Conservation (phyloP, 1,284 basidiomycete genomes). For the Mycena sp. region DNA sequence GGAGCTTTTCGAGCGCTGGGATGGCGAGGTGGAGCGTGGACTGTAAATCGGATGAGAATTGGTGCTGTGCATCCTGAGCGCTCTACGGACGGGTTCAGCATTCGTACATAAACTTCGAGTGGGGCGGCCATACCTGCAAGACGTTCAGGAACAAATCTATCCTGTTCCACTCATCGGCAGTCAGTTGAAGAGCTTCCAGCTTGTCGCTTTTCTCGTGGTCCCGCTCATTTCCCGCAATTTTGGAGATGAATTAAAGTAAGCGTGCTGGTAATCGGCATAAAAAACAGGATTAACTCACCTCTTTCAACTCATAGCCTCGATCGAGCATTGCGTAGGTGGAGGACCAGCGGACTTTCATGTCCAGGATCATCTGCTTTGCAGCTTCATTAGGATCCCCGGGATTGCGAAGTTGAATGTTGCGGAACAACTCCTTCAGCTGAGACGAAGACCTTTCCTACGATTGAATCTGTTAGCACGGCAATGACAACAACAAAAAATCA, state of each 20-base stretch:
- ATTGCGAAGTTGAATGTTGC: constrained; percentile 6
- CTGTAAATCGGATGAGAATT: too few relatives aligned
- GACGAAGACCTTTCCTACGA: constrained; percentile 33
- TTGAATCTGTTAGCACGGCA: background rate
- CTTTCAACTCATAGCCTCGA: constrained; percentile 34
- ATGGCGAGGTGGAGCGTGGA: constrained; percentile 45
- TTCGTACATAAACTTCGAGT: too few relatives aligned
- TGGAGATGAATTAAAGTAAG: constrained; percentile 11
- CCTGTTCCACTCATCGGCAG: too few relatives aligned
- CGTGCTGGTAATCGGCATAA: background rate
- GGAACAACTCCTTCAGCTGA: too few relatives aligned
- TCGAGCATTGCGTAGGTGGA: constrained; percentile 50
- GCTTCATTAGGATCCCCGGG: constrained; percentile 30
- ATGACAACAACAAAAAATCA: background rate
- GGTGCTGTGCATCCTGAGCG: too few relatives aligned
- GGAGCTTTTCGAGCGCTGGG: constrained; percentile 46
- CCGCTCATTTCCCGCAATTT: too few relatives aligned
- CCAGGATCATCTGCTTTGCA: constrained; percentile 39
- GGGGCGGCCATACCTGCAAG: too few relatives aligned
- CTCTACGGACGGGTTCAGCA: too few relatives aligned
- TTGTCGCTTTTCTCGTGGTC: too few relatives aligned
- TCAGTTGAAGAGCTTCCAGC: too few relatives aligned
- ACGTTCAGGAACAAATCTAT: too few relatives aligned
- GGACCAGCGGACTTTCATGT: constrained; percentile 54
- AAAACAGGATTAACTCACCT: constrained; percentile 30